These are phyloP conservation scores for Russula ochroleuca DNA, from an alignment of 768 basidiomycete species.

Conservation along the genomic window DNA sequence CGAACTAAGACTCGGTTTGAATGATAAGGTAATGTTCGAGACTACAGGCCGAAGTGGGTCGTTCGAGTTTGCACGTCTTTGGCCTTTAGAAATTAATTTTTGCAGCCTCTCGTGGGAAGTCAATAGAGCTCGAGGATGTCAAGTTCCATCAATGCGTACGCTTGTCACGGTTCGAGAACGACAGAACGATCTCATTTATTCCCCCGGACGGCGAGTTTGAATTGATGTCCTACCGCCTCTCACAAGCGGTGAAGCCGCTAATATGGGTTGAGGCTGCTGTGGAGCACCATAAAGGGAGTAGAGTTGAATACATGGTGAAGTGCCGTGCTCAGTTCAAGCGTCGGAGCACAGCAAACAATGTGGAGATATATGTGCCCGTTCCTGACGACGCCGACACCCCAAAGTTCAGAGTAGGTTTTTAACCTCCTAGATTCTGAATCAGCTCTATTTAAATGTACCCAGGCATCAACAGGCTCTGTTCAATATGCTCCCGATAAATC, in stretches of 20 bases:
- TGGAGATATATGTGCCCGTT: conserved; percentile 98
- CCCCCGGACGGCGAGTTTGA: conserved; percentile 99
- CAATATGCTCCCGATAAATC: conserved; percentile 98
- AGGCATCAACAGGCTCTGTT: conserved; percentile 94
- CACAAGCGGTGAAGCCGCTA: conserved; percentile 93
- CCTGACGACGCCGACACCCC: conserved; percentile 98
- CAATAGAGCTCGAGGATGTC: conserved; percentile 99
- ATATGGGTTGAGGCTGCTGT: conserved; percentile 97
- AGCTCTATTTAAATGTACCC: background rate
- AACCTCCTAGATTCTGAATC: background rate
- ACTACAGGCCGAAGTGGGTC: conserved; percentile 87
- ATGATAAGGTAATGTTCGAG: conserved; percentile 99
- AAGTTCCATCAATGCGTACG: conserved; percentile 99
- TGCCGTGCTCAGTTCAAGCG: conserved; percentile 97
- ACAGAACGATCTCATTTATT: conserved; percentile 98
- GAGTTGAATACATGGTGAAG: conserved; percentile 96
- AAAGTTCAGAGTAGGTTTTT: conserved; percentile 76
- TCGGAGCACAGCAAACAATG: conserved; percentile 94
- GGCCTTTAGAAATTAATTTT: background rate
- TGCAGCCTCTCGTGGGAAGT: conserved; percentile 82
- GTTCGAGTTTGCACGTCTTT: background rate
- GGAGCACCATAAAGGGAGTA: conserved; percentile 88
- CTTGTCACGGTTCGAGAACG: conserved; percentile 94
- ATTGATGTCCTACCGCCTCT: conserved; percentile 95
- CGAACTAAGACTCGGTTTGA: conserved; percentile 88